These are phyloP conservation scores for Bauhinia variegata DNA, from an alignment of 306 rosid species.

Conservation along the genomic window DNA sequence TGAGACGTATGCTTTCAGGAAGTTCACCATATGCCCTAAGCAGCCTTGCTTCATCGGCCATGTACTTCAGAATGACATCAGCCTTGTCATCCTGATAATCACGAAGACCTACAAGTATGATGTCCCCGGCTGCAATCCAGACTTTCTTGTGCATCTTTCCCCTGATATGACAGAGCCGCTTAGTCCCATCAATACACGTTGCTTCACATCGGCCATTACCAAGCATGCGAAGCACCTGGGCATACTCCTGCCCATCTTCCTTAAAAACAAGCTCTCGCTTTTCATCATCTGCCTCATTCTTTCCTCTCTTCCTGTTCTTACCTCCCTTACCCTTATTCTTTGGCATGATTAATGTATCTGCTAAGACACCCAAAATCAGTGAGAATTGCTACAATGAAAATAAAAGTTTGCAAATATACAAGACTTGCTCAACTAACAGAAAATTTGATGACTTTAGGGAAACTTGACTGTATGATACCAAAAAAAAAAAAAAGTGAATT, in stretches of 20 bases:
- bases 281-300: constrained; percentile 58
- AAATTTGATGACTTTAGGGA: too few relatives aligned
- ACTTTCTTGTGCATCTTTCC: constrained; percentile 78
- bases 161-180: constrained; percentile 59
- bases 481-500: too few relatives aligned
- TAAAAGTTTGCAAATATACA: too few relatives aligned
- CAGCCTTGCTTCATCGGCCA: constrained; percentile 67
- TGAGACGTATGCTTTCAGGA: constrained; percentile 55
- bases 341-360: constrained; percentile 42
- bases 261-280: constrained; percentile 63
- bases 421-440: too few relatives aligned
- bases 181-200: constrained; percentile 64
- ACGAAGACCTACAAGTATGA: constrained; percentile 60
- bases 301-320: constrained; percentile 59
- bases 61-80: constrained; percentile 67
- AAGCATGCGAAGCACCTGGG: constrained; percentile 59
- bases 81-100: constrained; percentile 73
- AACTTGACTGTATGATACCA: too few relatives aligned
- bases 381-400: too few relatives aligned
- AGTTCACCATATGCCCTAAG: constrained; percentile 71
- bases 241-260: constrained; percentile 70
- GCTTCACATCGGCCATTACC: constrained; percentile 66
- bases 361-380: neutral
- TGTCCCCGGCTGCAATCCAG: constrained; percentile 69
- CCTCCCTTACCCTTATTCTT: constrained; percentile 63